Conservation (phyloP, 768 basidiomycete genomes). For the Coprinopsis sp. region DNA sequence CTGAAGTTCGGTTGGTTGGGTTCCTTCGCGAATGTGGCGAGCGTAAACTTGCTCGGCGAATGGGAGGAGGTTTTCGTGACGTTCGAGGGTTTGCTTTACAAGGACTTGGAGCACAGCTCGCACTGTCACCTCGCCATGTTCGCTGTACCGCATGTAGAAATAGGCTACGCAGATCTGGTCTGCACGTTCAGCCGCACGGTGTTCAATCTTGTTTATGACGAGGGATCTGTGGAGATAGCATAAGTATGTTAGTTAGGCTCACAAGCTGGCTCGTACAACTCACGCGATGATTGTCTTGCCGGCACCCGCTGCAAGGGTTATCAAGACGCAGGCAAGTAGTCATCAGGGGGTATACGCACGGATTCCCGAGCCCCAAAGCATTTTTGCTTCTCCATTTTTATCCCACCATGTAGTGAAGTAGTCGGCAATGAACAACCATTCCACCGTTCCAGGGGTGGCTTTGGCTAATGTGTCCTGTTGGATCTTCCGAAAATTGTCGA, state of each 20-base stretch:
- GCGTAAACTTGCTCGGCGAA: neutral
- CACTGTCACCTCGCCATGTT: neutral
- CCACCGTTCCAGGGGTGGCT: neutral
- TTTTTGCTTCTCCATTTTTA: neutral
- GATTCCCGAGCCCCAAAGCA: slow-evolving; percentile 3
- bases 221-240: too few relatives aligned
- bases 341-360: neutral
- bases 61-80: neutral
- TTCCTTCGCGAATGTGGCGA: too few relatives aligned
- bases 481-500: neutral
- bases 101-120: neutral
- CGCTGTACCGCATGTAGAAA: neutral
- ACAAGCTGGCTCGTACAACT: too few relatives aligned
- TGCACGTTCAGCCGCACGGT: too few relatives aligned
- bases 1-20: too few relatives aligned
- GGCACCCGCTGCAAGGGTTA: neutral
- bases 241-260: too few relatives aligned
- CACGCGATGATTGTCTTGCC: too few relatives aligned
- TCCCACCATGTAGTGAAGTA: neutral
- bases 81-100: neutral
- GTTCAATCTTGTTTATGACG: too few relatives aligned
- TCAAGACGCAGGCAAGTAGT: neutral
- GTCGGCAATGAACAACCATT: neutral
- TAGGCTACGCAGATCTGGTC: too few relatives aligned
- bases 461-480: neutral